These are phyloP conservation scores for Lycium barbarum DNA, from an alignment of 257 asterid species.

Conservation along the genomic window DNA sequence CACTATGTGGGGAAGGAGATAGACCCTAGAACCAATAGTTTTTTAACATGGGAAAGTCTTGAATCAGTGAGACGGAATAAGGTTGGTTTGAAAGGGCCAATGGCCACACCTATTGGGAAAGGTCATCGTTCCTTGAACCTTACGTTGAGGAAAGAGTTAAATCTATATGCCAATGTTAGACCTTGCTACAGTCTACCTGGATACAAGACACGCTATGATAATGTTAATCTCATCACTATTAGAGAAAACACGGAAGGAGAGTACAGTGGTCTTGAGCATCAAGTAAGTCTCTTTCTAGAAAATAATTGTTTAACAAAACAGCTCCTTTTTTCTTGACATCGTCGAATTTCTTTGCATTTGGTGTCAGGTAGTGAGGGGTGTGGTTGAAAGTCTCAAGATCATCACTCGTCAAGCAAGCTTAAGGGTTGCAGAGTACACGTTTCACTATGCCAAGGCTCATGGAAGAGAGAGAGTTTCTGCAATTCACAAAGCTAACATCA, in stretches of 20 bases:
- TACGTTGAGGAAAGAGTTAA: conserved; percentile 92
- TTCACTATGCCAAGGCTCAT: conserved; percentile 88
- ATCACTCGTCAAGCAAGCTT: conserved; percentile 95
- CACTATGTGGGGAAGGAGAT: conserved; percentile 85
- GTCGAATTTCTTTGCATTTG: conserved; percentile 32
- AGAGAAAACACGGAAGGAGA: conserved; percentile 67
- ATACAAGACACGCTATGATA: conserved; percentile 90
- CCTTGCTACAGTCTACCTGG: conserved; percentile 97
- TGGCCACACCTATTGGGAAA: conserved; percentile 98
- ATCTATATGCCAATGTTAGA: conserved; percentile 93
- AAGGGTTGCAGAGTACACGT: conserved; percentile 96
- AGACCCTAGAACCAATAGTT: conserved; percentile 96
- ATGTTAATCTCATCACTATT: conserved; percentile 83
- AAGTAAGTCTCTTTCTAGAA: conserved; percentile 37
- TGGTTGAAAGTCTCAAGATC: conserved; percentile 95
- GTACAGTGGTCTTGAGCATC: conserved; percentile 66
- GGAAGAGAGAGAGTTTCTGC: conserved; percentile 96
- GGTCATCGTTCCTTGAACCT: conserved; percentile 97
- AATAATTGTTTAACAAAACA: background rate
- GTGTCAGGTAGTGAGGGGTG: conserved; percentile 92
- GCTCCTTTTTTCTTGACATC: conserved; percentile 20
- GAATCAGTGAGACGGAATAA: conserved; percentile 84
- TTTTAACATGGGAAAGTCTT: conserved; percentile 96
- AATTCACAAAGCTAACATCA: conserved; percentile 97
- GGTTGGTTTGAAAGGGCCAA: conserved; percentile 94